Evolutionary conservation across 2,329 filamentous ascomycete species (phyloP), one percentile per base, ranked within the genome.

Genomic region (Cucurbitaria berberidis): DNA sequence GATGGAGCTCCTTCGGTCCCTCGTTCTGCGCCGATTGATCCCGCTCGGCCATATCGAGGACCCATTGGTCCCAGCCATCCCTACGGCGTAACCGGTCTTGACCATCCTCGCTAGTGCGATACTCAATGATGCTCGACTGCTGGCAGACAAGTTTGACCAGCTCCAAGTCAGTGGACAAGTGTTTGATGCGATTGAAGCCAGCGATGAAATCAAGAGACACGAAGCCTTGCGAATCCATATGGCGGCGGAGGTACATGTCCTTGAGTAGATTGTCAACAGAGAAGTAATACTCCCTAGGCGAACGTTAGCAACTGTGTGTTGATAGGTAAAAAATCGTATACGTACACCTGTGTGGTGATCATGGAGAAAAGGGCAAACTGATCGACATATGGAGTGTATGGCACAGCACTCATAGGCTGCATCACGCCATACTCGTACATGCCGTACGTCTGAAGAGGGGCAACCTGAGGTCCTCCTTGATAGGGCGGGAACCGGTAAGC

Each of bases 141-240:
- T 89, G 84, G 69, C 89, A 93, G 13, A 89, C 91, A 49, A 84
- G 82, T 55, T 90, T 90, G 55, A 98, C 80, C 49, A 93, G 75
- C 34, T 90, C 86, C 51, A 88, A 78, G 52, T 96, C 88, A 45
- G 85, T 84, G 0, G 88, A 89, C 26, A 96, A 77, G 24, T 84
- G 79, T 74, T 87, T 88, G 71, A 96, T 88, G 53, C 95, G 88
- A 75, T 91, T 91, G 81, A 99, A 99, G n/a, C 82, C 83, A 19
- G 89, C 84, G 63, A 99, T 88, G 53, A 96, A 84, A 29, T 84
- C 82, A 45, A 99, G 78, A 45, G 86, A 87, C 13, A 97, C 93
- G 69, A 93, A 98, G 16, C 95, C 95, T 74, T 98, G 90, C 1
- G 89, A 90, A 72, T 99, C 93, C 95, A 99, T 98, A 65, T 93